Evolutionary conservation across 176 grass and related monocot species (phyloP), one percentile per base, ranked within the genome.

Genomic region (Ananas comosus): DNA sequence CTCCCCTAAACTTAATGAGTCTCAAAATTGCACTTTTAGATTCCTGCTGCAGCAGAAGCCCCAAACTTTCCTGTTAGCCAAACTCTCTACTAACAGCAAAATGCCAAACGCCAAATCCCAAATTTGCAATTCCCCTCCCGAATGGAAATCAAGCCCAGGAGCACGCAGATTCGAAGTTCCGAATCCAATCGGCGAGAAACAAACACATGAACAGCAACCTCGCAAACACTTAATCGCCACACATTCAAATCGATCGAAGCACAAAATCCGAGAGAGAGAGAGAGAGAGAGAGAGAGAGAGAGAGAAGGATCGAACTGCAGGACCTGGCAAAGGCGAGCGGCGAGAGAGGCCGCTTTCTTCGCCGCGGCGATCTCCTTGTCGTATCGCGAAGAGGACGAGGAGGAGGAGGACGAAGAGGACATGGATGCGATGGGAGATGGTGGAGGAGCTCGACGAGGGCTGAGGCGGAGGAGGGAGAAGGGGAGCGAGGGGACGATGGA

Each of bases 241-340:
- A 27, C 25, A 42, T 42, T 49, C 56, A 57, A 65, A 0, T 66
- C 9, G 11, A 27, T 28, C 48, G 22, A 49, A 49, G 13, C 13
- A 6, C 54, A 59, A 18, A 51, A 19, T 29, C 28, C 11, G 19
- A 81, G 14, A 8, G 10, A 48, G 14, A 0, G 13, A 12, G 63
- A 24, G 22, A 11, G n/a, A 23, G 11, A n/a, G 4, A 9, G 13
- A 50, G 4, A 49, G 69, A 73, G 1, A 58, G 65, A 69, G n/a
- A 54, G 53, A 66, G 51, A 49, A 70, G 25, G 24, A 13, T 24
- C 12, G 57, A 24, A 49, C 4, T 42, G 9, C 51, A 12, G 69
- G 70, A 92, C 92, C 89, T 92, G 69, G 82, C 94, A 97, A 66
- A 97, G 94, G 48, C 82, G 80, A n/a, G 94, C 83, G 48, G 94